Percentiles rank a stretch among this genome's conserved stretches.
These are phyloP conservation scores for Setaria viridis DNA, from an alignment of 202 grass and related monocot genomes.

Conservation along the genomic window DNA sequence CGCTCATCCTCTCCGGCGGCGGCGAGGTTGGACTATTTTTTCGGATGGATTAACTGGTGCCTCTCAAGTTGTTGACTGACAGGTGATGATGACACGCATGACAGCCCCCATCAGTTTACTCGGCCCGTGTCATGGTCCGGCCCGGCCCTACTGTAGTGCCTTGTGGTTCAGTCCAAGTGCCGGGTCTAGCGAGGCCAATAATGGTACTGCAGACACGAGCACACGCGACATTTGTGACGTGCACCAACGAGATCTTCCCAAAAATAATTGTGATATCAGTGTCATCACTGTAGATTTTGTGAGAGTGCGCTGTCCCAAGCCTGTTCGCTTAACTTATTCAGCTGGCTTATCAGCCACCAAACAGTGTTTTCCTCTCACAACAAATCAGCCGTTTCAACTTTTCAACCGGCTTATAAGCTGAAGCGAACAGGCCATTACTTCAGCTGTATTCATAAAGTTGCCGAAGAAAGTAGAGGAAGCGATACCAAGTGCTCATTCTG, in stretches of 20 bases:
- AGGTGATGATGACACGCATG: neutral
- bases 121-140: neutral
- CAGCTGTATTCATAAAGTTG: no score
- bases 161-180: neutral
- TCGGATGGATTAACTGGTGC: conserved; percentile 13
- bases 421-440: no score
- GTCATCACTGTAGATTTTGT: neutral
- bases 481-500: no score
- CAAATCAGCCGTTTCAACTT: neutral
- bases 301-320: neutral
- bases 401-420: no score
- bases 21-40: conserved; percentile 8
- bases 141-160: neutral
- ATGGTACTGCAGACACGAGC: no score
- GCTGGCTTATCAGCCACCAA: no score
- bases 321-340: neutral
- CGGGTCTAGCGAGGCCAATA: no score
- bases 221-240: neutral
- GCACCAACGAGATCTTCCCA: neutral
- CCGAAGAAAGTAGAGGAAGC: no score
- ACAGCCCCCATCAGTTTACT: neutral
- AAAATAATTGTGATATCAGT: no score
- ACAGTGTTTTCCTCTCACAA: no score
- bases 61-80: neutral
- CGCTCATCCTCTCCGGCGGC: conserved; percentile 56